Evolutionary conservation across 1,284 basidiomycete genomes (phyloP).

Genomic region (Limonomyces culmigenus): DNA sequence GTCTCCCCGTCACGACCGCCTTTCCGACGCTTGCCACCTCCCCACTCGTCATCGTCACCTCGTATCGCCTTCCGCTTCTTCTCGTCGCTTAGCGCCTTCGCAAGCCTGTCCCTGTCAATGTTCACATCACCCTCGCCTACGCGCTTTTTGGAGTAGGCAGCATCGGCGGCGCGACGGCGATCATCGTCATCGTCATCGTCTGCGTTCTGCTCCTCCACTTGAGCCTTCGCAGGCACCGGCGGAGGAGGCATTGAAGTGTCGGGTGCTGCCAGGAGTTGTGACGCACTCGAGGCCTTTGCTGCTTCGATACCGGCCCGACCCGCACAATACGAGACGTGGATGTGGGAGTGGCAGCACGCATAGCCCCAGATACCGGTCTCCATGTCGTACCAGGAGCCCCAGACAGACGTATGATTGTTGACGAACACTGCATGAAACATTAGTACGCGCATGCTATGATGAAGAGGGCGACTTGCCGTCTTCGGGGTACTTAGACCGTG

Average conservation of each 20-base stretch:
- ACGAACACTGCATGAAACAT: constrained; percentile 41
- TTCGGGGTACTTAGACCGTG: constrained; percentile 84
- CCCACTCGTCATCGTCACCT: constrained; percentile 39
- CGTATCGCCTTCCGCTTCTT: constrained; percentile 52
- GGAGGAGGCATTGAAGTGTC: constrained; percentile 1
- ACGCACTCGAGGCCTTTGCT: constrained; percentile 48
- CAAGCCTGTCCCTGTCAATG: constrained; percentile 52
- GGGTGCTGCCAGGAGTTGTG: constrained; percentile 34
- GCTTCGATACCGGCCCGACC: constrained; percentile 81
- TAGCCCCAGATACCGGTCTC: constrained; percentile 77
- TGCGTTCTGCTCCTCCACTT: constrained; percentile 8
- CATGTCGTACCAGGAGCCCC: constrained; percentile 90
- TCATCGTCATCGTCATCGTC: constrained; percentile 15
- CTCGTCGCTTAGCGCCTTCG: constrained; percentile 61
- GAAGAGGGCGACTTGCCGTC: constrained; percentile 45
- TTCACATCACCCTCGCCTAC: constrained; percentile 62
- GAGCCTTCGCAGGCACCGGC: constrained; percentile 8
- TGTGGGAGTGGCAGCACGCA: constrained; percentile 80
- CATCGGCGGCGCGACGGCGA: constrained; percentile 29
- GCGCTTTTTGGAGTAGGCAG: constrained; percentile 49
- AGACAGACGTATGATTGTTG: constrained; percentile 89
- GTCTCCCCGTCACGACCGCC: constrained; percentile 21
- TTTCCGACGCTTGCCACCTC: constrained; percentile 44
- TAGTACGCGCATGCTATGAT: constrained; percentile 1
- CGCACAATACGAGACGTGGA: constrained; percentile 88